phyloP scores from a whole-genome alignment of 1,139 yeast species.

The Saccharomyces hybrid region DNA sequence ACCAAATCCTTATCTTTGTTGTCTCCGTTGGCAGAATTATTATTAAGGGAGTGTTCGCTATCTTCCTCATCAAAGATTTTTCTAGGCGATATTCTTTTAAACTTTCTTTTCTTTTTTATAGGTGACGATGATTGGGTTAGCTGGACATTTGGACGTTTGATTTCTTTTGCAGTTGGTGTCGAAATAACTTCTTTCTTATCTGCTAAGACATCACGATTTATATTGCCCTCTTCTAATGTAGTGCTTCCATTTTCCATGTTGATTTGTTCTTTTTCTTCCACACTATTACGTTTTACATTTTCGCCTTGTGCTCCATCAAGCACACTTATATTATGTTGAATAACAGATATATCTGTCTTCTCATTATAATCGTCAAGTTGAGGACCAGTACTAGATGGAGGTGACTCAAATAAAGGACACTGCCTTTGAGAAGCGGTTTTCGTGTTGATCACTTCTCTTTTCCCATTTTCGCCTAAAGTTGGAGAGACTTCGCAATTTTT shows the following conservation, averaged over 20 bases:
- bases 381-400: background rate
- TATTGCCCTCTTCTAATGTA: background rate
- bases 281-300: background rate
- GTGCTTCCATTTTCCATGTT: background rate
- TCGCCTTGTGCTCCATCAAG: background rate
- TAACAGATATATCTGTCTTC: background rate
- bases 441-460: background rate
- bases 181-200: background rate
- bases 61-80: conserved; percentile 11
- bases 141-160: background rate
- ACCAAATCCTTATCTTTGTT: conserved; percentile 14
- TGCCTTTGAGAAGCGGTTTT: background rate
- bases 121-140: conserved; percentile 2
- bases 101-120: conserved; percentile 11
- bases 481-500: background rate
- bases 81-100: conserved; percentile 14
- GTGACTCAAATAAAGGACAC: background rate
- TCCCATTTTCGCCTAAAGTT: background rate
- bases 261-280: background rate
- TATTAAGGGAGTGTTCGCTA: conserved; percentile 8
- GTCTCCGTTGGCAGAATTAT: conserved; percentile 2
- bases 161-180: background rate
- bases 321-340: background rate
- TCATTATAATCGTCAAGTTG: background rate
- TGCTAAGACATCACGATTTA: background rate